phyloP scores from a whole-genome alignment of 148 eudicot genomes.

The Pharnaceum exiguum region DNA sequence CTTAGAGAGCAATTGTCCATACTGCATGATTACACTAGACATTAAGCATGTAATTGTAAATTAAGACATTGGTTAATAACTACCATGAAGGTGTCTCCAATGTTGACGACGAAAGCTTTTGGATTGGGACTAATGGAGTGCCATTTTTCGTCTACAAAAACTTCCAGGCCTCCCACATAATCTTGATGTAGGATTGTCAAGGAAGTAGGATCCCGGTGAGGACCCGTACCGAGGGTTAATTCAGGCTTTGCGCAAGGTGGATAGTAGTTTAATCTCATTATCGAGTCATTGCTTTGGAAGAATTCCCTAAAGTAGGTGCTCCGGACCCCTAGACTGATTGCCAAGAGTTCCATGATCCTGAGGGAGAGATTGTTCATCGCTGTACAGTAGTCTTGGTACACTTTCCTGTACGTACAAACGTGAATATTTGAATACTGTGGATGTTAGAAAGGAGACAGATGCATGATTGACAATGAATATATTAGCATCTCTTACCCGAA shows the following conservation, averaged over 20 bases:
- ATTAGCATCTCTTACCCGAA: conserved; percentile 34
- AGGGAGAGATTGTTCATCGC: conserved; percentile 54
- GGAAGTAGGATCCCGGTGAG: conserved; percentile 70
- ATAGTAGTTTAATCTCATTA: conserved; percentile 62
- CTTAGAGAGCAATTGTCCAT: background rate
- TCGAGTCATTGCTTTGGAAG: conserved; percentile 44
- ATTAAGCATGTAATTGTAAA: background rate
- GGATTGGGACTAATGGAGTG: conserved; percentile 40
- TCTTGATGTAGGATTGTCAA: conserved; percentile 63
- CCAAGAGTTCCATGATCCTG: conserved; percentile 54
- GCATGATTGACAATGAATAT: background rate
- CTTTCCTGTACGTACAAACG: conserved; percentile 23
- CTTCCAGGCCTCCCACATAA: conserved; percentile 60
- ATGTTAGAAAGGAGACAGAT: background rate
- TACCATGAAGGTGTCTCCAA: conserved; percentile 74
- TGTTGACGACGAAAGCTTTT: conserved; percentile 52
- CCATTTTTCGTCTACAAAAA: conserved; percentile 46
- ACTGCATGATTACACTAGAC: background rate
- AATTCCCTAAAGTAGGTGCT: conserved; percentile 39
- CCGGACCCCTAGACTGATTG: conserved; percentile 47
- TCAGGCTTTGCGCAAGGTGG: conserved; percentile 53
- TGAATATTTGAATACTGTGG: background rate
- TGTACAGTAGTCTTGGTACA: conserved; percentile 49
- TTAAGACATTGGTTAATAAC: background rate
- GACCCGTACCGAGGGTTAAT: conserved; percentile 63